Evolutionary conservation across 2,329 filamentous ascomycete genomes (phyloP), one percentile per base, ranked within the genome.

Genomic region (Nothophoma quercina): DNA sequence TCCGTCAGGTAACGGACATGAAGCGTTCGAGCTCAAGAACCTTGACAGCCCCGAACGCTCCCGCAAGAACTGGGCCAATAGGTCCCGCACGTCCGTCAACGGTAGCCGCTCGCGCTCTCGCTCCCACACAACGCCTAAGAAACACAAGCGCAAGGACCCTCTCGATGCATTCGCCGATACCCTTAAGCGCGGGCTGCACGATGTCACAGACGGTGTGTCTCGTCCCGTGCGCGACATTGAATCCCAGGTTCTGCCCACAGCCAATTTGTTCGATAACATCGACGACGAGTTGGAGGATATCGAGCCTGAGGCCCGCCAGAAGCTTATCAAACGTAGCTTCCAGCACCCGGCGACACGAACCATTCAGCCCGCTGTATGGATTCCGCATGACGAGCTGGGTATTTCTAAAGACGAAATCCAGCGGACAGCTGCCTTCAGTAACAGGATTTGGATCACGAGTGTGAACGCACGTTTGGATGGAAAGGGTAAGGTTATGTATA

Each of bases 241-340:
- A 58, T 63, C 53, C 77, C 79, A 58, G 72, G 84, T 42, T 74
- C 78, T 79, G 7, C 88, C 93, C 21, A 89, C 89, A 6, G 88
- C 92, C 40, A 89, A 92, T 2, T 81, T 98, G 2, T 99, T 93
- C 72, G 88, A 90, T 18, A 90, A 90, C 4, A 90, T 93, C 65
- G 88, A 93, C 60, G 93, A 98, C 68, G 93, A 96, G 78, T 88
- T 99, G 58, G 93, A 97, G 73, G 95, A 99, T 70, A 80, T 99
- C 40, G 95, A 91, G 1, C 91, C 92, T 0, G 90, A 93, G 15
- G 91, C 97, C 72, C 85, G 95, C 64, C 93, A 98, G 69, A 81
- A 86, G 51, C 84, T 98, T 30, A 89, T 95, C 10, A 88, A 88
- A 47, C 88, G 92, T 65, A 92, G 93, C 0, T 99, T 99, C 75